Conservation (phyloP, 768 basidiomycete genomes). For the Leucosporidium creatinivorum region DNA sequence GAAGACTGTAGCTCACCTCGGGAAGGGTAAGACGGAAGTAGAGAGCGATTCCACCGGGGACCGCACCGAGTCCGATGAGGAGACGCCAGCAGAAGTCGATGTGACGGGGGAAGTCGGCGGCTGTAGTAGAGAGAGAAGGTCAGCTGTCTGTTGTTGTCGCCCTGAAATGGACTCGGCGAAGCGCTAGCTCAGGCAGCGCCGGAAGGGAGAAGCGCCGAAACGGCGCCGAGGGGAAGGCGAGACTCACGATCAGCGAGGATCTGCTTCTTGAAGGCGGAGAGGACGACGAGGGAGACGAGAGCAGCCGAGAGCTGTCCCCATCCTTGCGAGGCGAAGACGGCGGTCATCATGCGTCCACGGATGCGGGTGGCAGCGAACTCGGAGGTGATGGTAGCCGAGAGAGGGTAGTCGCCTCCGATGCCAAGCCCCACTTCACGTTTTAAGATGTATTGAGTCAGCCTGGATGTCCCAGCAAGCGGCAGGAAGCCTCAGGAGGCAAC, state of each 20-base stretch:
- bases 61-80: conserved; percentile 58
- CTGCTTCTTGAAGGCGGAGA: conserved; percentile 57
- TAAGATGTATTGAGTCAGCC: no score
- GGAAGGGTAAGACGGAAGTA: conserved; percentile 70
- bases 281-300: conserved; percentile 57
- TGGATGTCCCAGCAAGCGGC: no score
- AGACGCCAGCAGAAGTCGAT: conserved; percentile 73
- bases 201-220: no score
- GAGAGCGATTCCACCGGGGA: conserved; percentile 67
- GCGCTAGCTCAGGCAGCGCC: no score
- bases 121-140: background rate
- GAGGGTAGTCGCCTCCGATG: conserved; percentile 70
- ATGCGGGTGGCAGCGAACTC: conserved; percentile 61
- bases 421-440: conserved; percentile 54
- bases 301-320: conserved; percentile 66
- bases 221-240: background rate
- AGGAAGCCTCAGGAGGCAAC: no score
- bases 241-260: conserved; percentile 57
- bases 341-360: conserved; percentile 47
- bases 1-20: conserved; percentile 42
- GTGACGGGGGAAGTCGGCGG: conserved; percentile 5
- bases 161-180: no score
- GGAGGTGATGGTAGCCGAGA: conserved; percentile 42
- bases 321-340: conserved; percentile 49
- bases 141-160: no score